A percentile compares a stretch with the other conserved stretches of the same genome.
These are phyloP conservation scores for Capronia coronata DNA, from an alignment of 2,329 filamentous ascomycete species.

Conservation along the genomic window DNA sequence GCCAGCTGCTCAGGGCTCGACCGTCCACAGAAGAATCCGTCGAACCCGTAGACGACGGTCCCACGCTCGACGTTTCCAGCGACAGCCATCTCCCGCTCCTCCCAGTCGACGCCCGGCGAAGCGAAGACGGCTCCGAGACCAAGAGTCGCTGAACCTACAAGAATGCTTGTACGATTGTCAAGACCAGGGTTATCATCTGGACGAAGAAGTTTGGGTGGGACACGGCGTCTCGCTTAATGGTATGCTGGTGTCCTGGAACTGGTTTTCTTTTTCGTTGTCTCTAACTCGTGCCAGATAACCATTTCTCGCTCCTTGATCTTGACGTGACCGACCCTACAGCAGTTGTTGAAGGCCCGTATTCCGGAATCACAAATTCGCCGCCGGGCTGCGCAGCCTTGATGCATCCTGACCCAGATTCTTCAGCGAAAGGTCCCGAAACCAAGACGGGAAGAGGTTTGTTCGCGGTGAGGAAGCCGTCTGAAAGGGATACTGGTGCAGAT, in stretches of 20 bases:
- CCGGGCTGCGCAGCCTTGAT: not conserved
- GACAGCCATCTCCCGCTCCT: not conserved
- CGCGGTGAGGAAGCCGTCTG: not conserved
- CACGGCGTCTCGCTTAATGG: not conserved
- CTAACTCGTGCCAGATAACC: constrained; percentile 5
- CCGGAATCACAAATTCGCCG: not conserved
- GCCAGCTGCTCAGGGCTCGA: not conserved
- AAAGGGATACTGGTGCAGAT: not conserved
- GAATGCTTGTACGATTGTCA: constrained; percentile 14
- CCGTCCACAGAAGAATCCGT: not conserved
- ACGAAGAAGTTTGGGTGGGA: constrained; percentile 17
- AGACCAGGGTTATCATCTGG: constrained; percentile 15
- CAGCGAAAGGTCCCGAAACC: not conserved
- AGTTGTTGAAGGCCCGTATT: not conserved
- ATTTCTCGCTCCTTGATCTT: constrained; percentile 8
- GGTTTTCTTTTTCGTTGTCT: not conserved
- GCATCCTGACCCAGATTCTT: not conserved
- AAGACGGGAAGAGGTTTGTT: not conserved
- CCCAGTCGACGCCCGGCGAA: constrained; percentile 1
- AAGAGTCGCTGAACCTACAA: constrained; percentile 10
- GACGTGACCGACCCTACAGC: not conserved
- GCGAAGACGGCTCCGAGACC: constrained; percentile 12
- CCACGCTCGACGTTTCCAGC: not conserved
- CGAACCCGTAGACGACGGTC: not conserved
- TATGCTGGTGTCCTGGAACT: not conserved